Evolutionary conservation across 306 rosid species (phyloP), one percentile per base, ranked within the genome.

Genomic region (Vachellia collinsii): DNA sequence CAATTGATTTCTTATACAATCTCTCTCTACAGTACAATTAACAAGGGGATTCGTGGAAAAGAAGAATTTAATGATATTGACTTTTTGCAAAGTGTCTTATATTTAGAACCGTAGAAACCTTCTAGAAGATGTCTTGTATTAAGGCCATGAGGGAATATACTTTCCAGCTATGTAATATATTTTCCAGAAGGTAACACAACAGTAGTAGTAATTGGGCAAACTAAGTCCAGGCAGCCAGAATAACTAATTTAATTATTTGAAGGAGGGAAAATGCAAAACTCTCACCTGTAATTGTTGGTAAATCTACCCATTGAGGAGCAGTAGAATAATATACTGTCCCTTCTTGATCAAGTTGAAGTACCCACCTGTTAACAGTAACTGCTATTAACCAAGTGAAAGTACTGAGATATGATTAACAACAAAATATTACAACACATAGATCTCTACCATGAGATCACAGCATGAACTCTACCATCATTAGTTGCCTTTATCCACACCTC

Each of bases 291-390:
- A 38, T 76, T 11, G 44, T 42, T 48, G 91, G 84, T 34, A 88
- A 87, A 43, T 58, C 86, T 83, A 87, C 87, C 98, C 98, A 94
- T 83, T 80, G 80, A 8, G 98, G 97, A 76, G 98, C 92, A 84
- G 98, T 92, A 59, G 98, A 94, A 81, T 92, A 92, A 82, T 88
- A 89, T 70, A 92, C 38, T 65, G 91, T 91, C 80, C 98, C 98
- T 83, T 94, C 92, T 11, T 47, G 83, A 88, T 93, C 99, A 51
- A 94, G 94, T 87, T 94, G 99, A 82, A 94, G 95, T 78, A 83
- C 83, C 99, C 97, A 94, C 99, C 99, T 94, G 72, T 63, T 80
- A 73, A 78, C 23, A 70, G 29, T 20, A 68, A 72, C 37, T 10
- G 10, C 1, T 48, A 47, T 67, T 65, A 75, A 44, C 81, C 76